Conservation (phyloP, 352 stramenopile genomes). For the Nannochloropsis limnetica region DNA sequence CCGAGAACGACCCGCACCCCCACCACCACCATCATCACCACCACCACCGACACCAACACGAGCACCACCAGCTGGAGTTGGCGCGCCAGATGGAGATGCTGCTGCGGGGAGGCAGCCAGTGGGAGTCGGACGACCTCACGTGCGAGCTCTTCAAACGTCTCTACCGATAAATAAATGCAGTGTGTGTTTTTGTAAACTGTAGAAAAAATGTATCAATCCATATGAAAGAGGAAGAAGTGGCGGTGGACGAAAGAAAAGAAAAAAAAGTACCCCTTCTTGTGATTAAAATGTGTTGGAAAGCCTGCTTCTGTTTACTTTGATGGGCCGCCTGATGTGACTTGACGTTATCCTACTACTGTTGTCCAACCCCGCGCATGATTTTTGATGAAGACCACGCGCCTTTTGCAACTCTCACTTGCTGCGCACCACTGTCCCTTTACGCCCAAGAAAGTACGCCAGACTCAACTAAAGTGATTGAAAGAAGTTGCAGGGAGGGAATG, state of each 20-base stretch:
- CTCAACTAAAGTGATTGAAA: not conserved
- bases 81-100: not conserved
- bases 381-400: too few species aligned
- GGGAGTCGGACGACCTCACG: slow-evolving; percentile 5
- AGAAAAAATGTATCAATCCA: not conserved
- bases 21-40: not conserved
- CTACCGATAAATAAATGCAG: not conserved
- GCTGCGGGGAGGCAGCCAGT: slow-evolving; percentile 27
- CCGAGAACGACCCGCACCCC: not conserved
- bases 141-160: not conserved
- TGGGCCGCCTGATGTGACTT: not conserved
- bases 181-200: not conserved
- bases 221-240: too few species aligned
- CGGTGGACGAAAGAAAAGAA: not conserved
- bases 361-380: too few species aligned
- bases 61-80: not conserved
- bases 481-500: not conserved
- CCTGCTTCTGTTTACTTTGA: not conserved
- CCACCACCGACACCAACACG: not conserved
- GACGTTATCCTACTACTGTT: too few species aligned
- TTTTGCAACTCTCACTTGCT: too few species aligned
- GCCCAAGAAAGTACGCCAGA: too few species aligned
- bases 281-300: not conserved
- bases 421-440: too few species aligned
- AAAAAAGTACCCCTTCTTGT: not conserved